Percentiles rank a stretch among this genome's conserved stretches.
phyloP scores from a whole-genome alignment of 1,284 basidiomycete genomes.

The Volvariella surrecta region DNA sequence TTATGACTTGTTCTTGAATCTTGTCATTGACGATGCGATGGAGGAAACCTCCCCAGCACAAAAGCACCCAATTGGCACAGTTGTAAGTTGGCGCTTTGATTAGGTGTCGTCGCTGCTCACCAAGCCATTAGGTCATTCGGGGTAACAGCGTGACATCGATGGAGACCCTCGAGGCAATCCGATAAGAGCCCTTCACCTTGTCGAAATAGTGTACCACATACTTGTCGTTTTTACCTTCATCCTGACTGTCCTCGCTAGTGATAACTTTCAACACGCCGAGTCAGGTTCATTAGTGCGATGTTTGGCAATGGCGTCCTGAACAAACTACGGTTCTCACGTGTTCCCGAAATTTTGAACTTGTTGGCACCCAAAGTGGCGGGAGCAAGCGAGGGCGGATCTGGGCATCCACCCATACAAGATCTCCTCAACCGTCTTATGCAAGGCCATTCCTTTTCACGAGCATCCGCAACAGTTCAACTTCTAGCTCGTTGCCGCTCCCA shows the following conservation, averaged over 20 bases:
- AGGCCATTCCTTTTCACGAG: too few species aligned
- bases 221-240: too few species aligned
- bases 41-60: slow-evolving; percentile 90
- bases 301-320: slow-evolving; percentile 12
- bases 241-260: too few species aligned
- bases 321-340: slow-evolving; percentile 10
- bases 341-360: too few species aligned
- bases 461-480: not conserved
- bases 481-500: slow-evolving; percentile 9
- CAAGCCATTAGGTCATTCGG: slow-evolving; percentile 69
- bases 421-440: too few species aligned
- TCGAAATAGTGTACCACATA: too few species aligned
- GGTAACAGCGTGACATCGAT: slow-evolving; percentile 93
- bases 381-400: too few species aligned
- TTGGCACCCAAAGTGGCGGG: too few species aligned
- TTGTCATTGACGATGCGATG: slow-evolving; percentile 92
- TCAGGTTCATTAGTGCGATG: not conserved
- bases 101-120: slow-evolving; percentile 8
- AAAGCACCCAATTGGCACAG: slow-evolving; percentile 84
- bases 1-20: slow-evolving; percentile 98
- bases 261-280: too few species aligned
- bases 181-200: slow-evolving; percentile 15
- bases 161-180: slow-evolving; percentile 70
- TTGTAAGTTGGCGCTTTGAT: slow-evolving; percentile 47
- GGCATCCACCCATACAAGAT: too few species aligned